Base-by-base conservation (phyloP, 2,329 filamentous ascomycete genomes). In the Lasiodiplodia theobromae region DNA sequence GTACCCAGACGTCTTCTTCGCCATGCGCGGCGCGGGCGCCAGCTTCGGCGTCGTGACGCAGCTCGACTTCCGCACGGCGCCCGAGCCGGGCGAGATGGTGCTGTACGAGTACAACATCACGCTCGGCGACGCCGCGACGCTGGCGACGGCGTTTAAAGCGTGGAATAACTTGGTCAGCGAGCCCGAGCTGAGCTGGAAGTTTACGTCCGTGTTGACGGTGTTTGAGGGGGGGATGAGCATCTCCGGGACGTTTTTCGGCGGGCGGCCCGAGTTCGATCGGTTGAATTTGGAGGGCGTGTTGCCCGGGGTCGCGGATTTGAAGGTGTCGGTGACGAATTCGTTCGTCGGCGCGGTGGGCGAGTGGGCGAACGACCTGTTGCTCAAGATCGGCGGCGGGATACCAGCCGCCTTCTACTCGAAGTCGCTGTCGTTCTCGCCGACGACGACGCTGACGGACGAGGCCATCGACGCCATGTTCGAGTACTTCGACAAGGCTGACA, bases 11-110 rank as follows among this genome's bases (percentile, higher is more conserved):
- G 73, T 84, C 34, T 80, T 83, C 68, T 83, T 80, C 70, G 82
- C 79, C 1, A 69, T 82, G 4, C 78, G 77, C 18, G 82, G 82
- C 3, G 82, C 81, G 4, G 82, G 77, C 8, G 78, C 78, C 58
- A 78, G 81, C 23, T 82, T 82, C 66, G 82, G 80, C 21, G 78
- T 82, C 68, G 75, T 82, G 31, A 79, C 77, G 8, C 79, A 80
- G 44, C 81, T 80, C 74, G 76, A 77, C 58, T 74, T 81, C 23
- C 75, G 77, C 34, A 80, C 78, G 2, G 71, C 78, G 66, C 70
- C 77, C 28, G 77, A 77, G 69, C 78, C 78, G 1, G 69, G 70
- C 10, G 71, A 77, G 57, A 71, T 76, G 8, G 74, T 78, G 3
- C 72, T 76, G 25, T 80, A 79, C 72, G 72, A 73, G 4, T 79